phyloP scores from a whole-genome alignment of 2,329 filamentous ascomycete species.

The Diaporthe sp. region DNA sequence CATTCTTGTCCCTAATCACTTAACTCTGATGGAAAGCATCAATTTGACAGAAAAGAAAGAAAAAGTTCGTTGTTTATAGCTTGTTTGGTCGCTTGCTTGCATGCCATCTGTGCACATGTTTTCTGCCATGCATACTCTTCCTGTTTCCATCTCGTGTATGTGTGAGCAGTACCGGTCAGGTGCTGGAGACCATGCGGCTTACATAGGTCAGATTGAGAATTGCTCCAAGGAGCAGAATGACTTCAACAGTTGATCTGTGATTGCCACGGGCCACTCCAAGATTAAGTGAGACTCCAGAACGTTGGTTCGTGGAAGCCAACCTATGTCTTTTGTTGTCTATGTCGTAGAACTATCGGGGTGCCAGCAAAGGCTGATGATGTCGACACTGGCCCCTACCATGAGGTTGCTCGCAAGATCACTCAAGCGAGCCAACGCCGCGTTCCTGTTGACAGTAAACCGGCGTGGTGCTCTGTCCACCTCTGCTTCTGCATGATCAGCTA shows the following conservation, averaged over 20 bases:
- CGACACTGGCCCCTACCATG: not conserved
- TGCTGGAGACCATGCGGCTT: not conserved
- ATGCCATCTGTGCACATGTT: not conserved
- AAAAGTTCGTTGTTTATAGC: not conserved
- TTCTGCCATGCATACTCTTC: not conserved
- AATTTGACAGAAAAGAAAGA: not conserved
- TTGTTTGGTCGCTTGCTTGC: not conserved
- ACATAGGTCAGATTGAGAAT: constrained; percentile 17
- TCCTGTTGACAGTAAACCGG: not conserved
- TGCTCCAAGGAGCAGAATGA: not conserved
- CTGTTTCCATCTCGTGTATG: not conserved
- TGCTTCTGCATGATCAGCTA: not conserved
- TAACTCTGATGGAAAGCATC: not conserved
- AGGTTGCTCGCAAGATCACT: not conserved
- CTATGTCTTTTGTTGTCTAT: not conserved
- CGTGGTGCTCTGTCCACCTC: not conserved
- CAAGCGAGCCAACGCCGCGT: not conserved
- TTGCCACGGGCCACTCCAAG: not conserved
- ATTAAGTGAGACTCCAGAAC: not conserved
- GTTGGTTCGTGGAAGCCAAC: not conserved
- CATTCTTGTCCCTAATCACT: not conserved
- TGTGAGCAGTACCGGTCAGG: not conserved
- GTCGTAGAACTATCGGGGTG: not conserved
- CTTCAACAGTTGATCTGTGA: not conserved
- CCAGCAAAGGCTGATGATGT: not conserved